phyloP scores from a whole-genome alignment of 805 yeast genomes.

The Starmerella kuoi region DNA sequence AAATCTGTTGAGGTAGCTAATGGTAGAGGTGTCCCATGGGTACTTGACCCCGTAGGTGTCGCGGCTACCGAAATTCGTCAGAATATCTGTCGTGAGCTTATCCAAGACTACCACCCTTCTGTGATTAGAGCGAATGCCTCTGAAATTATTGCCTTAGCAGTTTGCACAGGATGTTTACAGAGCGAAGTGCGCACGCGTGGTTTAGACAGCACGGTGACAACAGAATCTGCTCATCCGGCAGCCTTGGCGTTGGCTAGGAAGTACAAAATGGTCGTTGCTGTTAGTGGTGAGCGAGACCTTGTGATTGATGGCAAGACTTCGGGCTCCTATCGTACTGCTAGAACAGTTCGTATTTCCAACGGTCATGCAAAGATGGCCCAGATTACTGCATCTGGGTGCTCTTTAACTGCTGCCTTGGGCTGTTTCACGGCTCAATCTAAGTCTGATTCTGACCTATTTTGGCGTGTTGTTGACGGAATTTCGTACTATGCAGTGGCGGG shows the following conservation, averaged over 20 bases:
- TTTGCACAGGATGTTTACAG: not conserved
- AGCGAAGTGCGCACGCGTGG: conserved; percentile 27
- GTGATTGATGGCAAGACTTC: conserved; percentile 13
- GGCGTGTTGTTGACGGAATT: conserved; percentile 9
- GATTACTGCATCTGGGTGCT: conserved; percentile 23
- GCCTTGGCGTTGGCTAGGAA: conserved; percentile 15
- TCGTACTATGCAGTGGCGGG: conserved; percentile 22
- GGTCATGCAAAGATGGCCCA: conserved; percentile 22
- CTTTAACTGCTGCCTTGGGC: conserved; percentile 20
- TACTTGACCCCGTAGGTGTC: conserved; percentile 87
- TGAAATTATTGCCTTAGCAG: conserved; percentile 44
- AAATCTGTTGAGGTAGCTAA: conserved; percentile 42
- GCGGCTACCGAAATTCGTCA: conserved; percentile 62
- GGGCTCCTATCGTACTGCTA: not conserved
- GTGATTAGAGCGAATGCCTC: conserved; percentile 75
- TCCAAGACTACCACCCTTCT: conserved; percentile 45
- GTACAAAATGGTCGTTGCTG: conserved; percentile 12
- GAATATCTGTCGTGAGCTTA: conserved; percentile 36
- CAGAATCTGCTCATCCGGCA: conserved; percentile 17
- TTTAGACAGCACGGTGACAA: conserved; percentile 17
- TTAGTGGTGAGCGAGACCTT: conserved; percentile 19
- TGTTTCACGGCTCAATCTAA: conserved; percentile 11
- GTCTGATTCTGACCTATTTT: conserved; percentile 1
- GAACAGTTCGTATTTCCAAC: conserved; percentile 11
- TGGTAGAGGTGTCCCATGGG: conserved; percentile 43